Conservation (phyloP, 2,329 filamentous ascomycete genomes). For the Pezicula carpinea region DNA sequence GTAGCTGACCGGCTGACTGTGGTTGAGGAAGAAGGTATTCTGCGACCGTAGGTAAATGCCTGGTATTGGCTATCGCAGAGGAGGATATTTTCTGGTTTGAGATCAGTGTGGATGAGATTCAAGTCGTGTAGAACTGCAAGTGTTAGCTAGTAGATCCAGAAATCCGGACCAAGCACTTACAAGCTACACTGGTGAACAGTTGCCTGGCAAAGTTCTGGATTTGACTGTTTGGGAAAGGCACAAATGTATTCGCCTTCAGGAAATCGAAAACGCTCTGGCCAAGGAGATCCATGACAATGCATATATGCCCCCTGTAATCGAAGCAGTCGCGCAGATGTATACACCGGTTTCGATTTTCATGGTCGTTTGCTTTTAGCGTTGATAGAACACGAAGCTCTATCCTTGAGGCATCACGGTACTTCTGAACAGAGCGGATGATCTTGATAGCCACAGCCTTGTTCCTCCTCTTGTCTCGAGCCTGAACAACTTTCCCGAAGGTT, state of each 20-base stretch:
- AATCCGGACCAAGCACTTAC: conserved; percentile 50
- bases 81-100: conserved; percentile 68
- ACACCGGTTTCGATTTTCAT: conserved; percentile 88
- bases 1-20: conserved; percentile 56
- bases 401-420: conserved; percentile 91
- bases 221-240: conserved; percentile 96
- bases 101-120: conserved; percentile 89
- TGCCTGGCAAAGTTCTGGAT: conserved; percentile 97
- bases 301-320: conserved; percentile 95
- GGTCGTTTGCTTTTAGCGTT: conserved; percentile 87
- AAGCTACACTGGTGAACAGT: conserved; percentile 95
- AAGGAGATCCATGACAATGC: conserved; percentile 71
- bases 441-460: conserved; percentile 85
- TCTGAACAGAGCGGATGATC: conserved; percentile 96
- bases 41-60: conserved; percentile 66
- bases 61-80: conserved; percentile 62
- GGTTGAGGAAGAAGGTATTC: conserved; percentile 62
- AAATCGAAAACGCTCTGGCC: conserved; percentile 99
- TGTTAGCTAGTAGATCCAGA: conserved; percentile 20
- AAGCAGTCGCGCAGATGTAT: conserved; percentile 97
- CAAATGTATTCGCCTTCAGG: conserved; percentile 89
- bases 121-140: conserved; percentile 82
- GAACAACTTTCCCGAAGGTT: conserved; percentile 96
- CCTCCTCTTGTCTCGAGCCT: conserved; percentile 77
- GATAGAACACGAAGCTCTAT: conserved; percentile 92